Conservation (phyloP, 805 yeast genomes). For the Schwanniomyces pseudopolymorphus region DNA sequence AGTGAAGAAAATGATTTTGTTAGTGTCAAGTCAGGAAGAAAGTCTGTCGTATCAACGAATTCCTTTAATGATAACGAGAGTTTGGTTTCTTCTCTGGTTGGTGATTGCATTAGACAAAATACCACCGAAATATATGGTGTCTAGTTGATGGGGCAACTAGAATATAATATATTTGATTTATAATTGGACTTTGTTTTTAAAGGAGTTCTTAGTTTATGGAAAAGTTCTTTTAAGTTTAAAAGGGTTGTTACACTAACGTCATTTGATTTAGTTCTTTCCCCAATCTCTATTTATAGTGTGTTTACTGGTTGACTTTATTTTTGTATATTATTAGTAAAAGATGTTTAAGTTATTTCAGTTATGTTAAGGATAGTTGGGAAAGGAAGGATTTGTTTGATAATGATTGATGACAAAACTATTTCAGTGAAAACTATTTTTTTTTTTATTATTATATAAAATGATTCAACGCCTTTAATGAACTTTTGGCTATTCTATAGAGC, state of each 20-base stretch:
- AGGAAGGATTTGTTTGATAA: no score
- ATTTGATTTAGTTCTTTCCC: constrained; percentile 2
- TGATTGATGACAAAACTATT: no score
- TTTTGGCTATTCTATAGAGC: no score
- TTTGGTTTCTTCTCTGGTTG: constrained; percentile 36
- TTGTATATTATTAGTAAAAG: neutral
- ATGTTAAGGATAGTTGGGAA: no score
- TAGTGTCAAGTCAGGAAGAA: constrained; percentile 7
- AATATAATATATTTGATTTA: neutral
- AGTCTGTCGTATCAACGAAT: constrained; percentile 7
- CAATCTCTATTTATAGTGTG: constrained; percentile 1
- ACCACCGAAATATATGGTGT: constrained; percentile 36
- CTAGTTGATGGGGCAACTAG: neutral
- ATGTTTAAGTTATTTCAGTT: neutral
- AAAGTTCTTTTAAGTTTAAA: neutral
- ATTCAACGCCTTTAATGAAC: no score
- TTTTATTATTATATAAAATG: no score
- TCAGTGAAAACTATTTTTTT: no score
- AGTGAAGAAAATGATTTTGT: constrained; percentile 17
- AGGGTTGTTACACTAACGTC: neutral
- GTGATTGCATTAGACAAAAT: constrained; percentile 40
- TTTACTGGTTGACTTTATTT: constrained; percentile 1
- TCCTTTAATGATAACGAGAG: constrained; percentile 32
- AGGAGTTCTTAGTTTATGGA: neutral
- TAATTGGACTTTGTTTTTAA: neutral